These are phyloP conservation scores for Phyllosticta capitalensis DNA, from an alignment of 2,329 filamentous ascomycete species.

Conservation along the genomic window DNA sequence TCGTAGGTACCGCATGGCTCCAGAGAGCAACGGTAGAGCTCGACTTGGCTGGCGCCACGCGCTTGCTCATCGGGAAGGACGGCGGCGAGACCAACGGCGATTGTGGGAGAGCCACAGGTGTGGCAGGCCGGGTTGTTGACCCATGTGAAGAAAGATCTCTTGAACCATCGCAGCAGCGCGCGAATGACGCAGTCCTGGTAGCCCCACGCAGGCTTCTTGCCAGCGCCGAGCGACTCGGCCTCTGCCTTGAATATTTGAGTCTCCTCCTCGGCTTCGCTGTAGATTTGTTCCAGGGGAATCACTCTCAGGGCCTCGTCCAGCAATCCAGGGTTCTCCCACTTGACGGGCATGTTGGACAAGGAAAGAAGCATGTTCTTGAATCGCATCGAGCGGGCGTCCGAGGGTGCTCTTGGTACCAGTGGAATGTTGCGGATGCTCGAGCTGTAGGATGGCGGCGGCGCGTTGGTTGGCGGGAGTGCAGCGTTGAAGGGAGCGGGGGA, in stretches of 20 bases:
- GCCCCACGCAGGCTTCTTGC: slow-evolving; percentile 78
- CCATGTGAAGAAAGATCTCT: slow-evolving; percentile 88
- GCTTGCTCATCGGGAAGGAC: slow-evolving; percentile 84
- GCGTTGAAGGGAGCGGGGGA: slow-evolving; percentile 39
- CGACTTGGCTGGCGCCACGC: slow-evolving; percentile 76
- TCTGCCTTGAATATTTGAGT: slow-evolving; percentile 78
- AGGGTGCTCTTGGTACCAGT: slow-evolving; percentile 64
- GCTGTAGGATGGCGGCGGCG: slow-evolving; percentile 50
- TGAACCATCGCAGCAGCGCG: slow-evolving; percentile 91
- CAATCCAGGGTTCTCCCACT: slow-evolving; percentile 92
- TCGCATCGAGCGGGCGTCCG: slow-evolving; percentile 37
- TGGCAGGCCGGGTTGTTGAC: slow-evolving; percentile 90
- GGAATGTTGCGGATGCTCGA: slow-evolving; percentile 52
- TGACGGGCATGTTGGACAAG: slow-evolving; percentile 76
- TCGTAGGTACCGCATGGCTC: slow-evolving; percentile 67
- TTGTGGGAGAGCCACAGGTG: slow-evolving; percentile 70
- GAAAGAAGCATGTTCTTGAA: slow-evolving; percentile 68
- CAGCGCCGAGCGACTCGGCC: slow-evolving; percentile 76
- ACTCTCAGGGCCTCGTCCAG: slow-evolving; percentile 82
- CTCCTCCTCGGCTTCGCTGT: slow-evolving; percentile 89
- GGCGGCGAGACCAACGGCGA: slow-evolving; percentile 71
- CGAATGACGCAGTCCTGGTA: slow-evolving; percentile 96
- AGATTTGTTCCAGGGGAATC: slow-evolving; percentile 84
- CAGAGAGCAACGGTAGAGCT: slow-evolving; percentile 80
- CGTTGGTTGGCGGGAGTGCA: slow-evolving; percentile 22